A percentile compares a stretch with the other conserved stretches of the same genome.
Conservation (phyloP, 495 filamentous ascomycete species). For the Penicillium salamii region DNA sequence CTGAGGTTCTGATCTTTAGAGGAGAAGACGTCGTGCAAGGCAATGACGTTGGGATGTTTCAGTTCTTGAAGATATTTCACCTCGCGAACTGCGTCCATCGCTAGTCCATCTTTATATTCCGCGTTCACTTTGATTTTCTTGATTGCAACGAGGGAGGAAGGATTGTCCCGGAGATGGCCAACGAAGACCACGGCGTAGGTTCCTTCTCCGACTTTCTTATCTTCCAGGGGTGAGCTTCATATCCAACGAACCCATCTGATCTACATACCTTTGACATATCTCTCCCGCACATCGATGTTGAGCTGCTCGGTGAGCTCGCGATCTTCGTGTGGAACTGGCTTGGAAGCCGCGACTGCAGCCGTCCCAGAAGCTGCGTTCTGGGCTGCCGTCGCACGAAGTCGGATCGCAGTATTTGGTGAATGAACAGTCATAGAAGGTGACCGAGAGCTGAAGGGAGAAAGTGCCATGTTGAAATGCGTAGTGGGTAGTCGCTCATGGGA, state of each 20-base stretch:
- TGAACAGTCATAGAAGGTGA: constrained; percentile 29
- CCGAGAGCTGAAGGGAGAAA: constrained; percentile 41
- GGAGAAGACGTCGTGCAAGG: constrained; percentile 84
- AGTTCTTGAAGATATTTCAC: constrained; percentile 92
- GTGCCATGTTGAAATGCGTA: constrained; percentile 42
- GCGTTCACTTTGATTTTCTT: constrained; percentile 97
- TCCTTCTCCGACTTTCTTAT: constrained; percentile 89
- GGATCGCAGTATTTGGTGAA: constrained; percentile 35
- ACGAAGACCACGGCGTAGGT: constrained; percentile 96
- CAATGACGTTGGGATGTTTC: constrained; percentile 93
- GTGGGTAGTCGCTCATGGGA: too few species aligned
- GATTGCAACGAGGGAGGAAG: constrained; percentile 76
- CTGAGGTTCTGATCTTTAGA: constrained; percentile 93
- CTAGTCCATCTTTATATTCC: constrained; percentile 79
- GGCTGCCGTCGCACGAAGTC: constrained; percentile 36
- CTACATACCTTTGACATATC: constrained; percentile 86
- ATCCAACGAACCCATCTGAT: too few species aligned
- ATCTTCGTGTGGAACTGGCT: constrained; percentile 22
- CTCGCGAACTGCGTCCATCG: constrained; percentile 92
- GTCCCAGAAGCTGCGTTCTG: constrained; percentile 24
- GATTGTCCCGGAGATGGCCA: constrained; percentile 69
- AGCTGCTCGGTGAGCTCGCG: constrained; percentile 78
- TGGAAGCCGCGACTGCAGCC: constrained; percentile 2
- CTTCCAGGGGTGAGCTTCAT: too few species aligned
- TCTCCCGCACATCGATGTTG: constrained; percentile 80